These are phyloP conservation scores for Collybiopsis confluens DNA, from an alignment of 768 basidiomycete genomes.

Conservation along the genomic window DNA sequence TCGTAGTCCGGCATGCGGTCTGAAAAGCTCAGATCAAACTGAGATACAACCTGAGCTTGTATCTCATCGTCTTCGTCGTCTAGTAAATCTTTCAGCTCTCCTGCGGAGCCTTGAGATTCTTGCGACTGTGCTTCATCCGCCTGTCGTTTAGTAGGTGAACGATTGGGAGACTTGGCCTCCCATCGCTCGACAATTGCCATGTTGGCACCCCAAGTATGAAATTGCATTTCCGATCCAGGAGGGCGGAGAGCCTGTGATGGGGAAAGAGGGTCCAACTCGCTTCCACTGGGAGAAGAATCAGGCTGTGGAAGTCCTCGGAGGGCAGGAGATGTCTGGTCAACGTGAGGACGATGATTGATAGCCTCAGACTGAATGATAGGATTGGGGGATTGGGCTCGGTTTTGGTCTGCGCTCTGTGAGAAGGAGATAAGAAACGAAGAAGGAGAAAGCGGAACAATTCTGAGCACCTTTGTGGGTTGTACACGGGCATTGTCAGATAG, in stretches of 20 bases:
- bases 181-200: not conserved
- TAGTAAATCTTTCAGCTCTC: not conserved
- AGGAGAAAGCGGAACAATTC: not conserved
- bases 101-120: not conserved
- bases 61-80: slow-evolving; percentile 1
- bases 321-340: not conserved
- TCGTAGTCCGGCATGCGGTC: not conserved
- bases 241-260: not conserved
- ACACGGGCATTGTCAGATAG: not conserved
- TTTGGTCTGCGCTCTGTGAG: not conserved
- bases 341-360: not conserved
- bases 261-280: not conserved
- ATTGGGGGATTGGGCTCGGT: not conserved
- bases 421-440: not conserved
- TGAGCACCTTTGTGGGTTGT: not conserved
- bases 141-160: not conserved
- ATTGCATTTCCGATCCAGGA: not conserved
- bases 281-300: not conserved
- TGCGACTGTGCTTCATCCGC: not conserved
- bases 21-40: not conserved
- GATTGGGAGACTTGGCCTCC: not conserved
- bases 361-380: not conserved
- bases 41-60: slow-evolving; percentile 1
- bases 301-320: not conserved
- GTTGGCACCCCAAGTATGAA: not conserved